Evolutionary conservation across 495 filamentous ascomycete genomes (phyloP).

Genomic region (Penicillium crystallinum): DNA sequence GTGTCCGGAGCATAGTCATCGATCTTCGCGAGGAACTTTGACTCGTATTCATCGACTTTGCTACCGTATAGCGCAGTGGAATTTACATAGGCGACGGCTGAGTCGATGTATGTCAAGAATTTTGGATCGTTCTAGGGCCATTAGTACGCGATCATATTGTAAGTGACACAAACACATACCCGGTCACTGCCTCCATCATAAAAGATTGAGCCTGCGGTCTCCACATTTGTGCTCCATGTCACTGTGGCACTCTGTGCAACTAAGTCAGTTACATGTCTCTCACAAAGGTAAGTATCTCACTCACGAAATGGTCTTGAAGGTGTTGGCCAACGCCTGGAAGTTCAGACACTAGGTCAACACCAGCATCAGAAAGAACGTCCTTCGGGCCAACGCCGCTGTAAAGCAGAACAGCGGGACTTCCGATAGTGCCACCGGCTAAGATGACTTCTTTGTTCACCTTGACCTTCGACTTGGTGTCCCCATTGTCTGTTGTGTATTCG

Average conservation of each 20-base stretch:
- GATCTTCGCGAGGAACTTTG: constrained; percentile 18
- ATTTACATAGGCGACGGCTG: constrained; percentile 31
- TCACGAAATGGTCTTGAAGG: constrained; percentile 43
- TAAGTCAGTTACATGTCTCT: background rate
- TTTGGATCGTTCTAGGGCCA: constrained; percentile 18
- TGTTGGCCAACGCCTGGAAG: constrained; percentile 49
- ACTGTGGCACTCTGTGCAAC: constrained; percentile 26
- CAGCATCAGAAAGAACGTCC: constrained; percentile 29
- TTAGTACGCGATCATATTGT: constrained; percentile 2
- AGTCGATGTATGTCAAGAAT: constrained; percentile 30
- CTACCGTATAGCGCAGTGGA: constrained; percentile 19
- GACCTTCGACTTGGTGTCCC: constrained; percentile 24
- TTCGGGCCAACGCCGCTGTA: constrained; percentile 44
- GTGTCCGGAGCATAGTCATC: constrained; percentile 19
- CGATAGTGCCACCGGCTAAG: constrained; percentile 49
- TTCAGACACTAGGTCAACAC: constrained; percentile 37
- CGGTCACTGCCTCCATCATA: constrained; percentile 24
- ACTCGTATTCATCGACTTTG: constrained; percentile 6
- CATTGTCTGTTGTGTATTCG: constrained; percentile 28
- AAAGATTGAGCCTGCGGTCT: constrained; percentile 27
- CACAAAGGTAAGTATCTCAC: background rate
- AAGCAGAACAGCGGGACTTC: constrained; percentile 51
- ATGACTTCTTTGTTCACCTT: constrained; percentile 50
- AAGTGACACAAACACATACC: constrained; percentile 8
- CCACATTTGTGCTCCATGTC: constrained; percentile 21